Percentiles rank a stretch among this genome's conserved stretches.
phyloP scores from a whole-genome alignment of 1,284 basidiomycete species.

The Phaffia rhodozyma region DNA sequence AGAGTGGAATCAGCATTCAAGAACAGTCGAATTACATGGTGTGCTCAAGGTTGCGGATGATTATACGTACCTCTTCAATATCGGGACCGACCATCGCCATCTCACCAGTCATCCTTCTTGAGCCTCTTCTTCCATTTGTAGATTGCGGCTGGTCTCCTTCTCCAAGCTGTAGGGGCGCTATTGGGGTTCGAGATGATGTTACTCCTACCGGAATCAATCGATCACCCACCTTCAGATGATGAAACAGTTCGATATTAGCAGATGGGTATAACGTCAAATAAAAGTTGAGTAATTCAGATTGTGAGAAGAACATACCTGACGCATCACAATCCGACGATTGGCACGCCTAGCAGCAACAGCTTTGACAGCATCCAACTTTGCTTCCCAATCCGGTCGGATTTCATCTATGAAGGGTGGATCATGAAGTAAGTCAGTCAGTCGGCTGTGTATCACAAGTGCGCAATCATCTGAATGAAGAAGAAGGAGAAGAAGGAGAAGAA shows the following conservation, averaged over 20 bases:
- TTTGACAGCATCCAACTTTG: constrained; percentile 75
- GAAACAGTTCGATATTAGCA: background rate
- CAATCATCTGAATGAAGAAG: too few relatives aligned
- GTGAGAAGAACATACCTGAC: constrained; percentile 44
- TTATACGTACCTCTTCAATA: constrained; percentile 56
- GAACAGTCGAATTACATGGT: constrained; percentile 17
- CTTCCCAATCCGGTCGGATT: constrained; percentile 90
- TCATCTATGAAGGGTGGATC: constrained; percentile 47
- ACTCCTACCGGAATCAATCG: constrained; percentile 92
- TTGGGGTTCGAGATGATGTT: constrained; percentile 42
- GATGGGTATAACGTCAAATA: background rate
- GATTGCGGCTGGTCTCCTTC: constrained; percentile 25
- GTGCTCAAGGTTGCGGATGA: background rate
- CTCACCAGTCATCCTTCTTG: constrained; percentile 20
- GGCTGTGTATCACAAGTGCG: background rate
- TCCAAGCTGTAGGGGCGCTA: constrained; percentile 10
- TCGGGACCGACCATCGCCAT: constrained; percentile 55
- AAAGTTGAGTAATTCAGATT: background rate
- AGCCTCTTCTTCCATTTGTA: constrained; percentile 12
- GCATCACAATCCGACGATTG: constrained; percentile 93
- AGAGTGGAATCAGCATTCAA: constrained; percentile 20
- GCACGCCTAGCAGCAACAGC: constrained; percentile 79
- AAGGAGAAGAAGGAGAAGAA: too few relatives aligned
- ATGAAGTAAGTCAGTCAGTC: background rate
- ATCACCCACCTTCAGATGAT: constrained; percentile 60